Evolutionary conservation across 106 monocot species (phyloP).

Genomic region (Dendrobium nobile): DNA sequence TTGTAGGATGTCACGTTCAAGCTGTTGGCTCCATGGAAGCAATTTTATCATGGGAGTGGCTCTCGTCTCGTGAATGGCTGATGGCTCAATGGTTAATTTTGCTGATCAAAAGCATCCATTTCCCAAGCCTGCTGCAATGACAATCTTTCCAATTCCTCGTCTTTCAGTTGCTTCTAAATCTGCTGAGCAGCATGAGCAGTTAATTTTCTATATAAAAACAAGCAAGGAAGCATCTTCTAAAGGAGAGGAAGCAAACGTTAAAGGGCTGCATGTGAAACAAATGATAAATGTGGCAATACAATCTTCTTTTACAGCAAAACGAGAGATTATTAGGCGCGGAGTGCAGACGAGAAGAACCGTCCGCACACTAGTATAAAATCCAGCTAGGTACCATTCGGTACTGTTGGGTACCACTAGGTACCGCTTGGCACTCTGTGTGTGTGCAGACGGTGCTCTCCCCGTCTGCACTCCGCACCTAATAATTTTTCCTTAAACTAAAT

Average conservation of each 20-base stretch:
- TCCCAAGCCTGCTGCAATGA: conserved; percentile 57
- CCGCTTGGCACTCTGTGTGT: too few species aligned
- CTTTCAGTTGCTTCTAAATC: conserved; percentile 64
- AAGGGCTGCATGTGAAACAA: background rate
- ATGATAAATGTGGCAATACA: background rate
- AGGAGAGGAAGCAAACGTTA: background rate
- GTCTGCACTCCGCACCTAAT: too few species aligned
- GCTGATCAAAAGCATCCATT: conserved; percentile 79
- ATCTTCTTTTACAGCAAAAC: background rate
- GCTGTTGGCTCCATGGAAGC: conserved; percentile 93
- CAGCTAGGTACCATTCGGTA: too few species aligned
- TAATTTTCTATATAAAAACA: conserved; percentile 41
- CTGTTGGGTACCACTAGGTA: too few species aligned
- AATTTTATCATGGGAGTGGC: background rate
- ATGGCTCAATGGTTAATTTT: conserved; percentile 88
- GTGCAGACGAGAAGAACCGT: too few species aligned
- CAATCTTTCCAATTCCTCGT: conserved; percentile 68
- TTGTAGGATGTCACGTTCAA: conserved; percentile 86
- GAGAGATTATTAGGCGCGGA: too few species aligned
- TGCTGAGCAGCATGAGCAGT: conserved; percentile 65
- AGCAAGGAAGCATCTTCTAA: background rate
- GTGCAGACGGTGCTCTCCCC: too few species aligned
- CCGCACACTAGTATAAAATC: too few species aligned
- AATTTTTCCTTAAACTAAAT: too few species aligned
- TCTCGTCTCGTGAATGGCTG: conserved; percentile 29